Conservation (phyloP, 2,329 filamentous ascomycete species). For the Drechslerella stenobrocha region DNA sequence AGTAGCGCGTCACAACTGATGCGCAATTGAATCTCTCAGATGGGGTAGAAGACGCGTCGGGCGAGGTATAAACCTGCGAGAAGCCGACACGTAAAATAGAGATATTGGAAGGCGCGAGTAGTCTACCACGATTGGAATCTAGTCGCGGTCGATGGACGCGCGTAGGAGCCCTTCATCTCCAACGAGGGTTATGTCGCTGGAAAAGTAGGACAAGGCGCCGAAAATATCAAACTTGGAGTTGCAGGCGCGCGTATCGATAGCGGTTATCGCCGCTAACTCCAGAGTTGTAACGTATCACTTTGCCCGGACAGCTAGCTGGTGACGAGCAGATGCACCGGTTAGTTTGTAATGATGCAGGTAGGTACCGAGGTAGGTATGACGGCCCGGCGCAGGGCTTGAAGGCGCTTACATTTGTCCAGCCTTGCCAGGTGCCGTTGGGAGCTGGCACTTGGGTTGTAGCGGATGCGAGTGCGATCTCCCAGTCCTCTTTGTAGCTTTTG, state of each 20-base stretch:
- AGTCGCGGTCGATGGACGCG: conserved; percentile 19
- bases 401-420: background rate
- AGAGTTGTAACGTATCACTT: too few relatives aligned
- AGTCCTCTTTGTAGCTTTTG: background rate
- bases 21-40: too few relatives aligned
- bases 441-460: background rate
- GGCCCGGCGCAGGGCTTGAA: background rate
- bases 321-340: too few relatives aligned
- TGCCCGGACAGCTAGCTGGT: too few relatives aligned
- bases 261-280: background rate
- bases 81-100: too few relatives aligned
- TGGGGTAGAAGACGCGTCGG: too few relatives aligned
- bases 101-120: too few relatives aligned
- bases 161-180: conserved; percentile 41
- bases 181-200: conserved; percentile 3
- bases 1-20: background rate
- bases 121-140: conserved; percentile 25
- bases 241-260: background rate
- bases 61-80: too few relatives aligned
- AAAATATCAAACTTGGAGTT: conserved; percentile 1
- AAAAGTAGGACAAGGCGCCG: background rate
- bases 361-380: too few relatives aligned
- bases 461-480: conserved; percentile 6
- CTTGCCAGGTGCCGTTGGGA: background rate
- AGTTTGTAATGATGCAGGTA: too few relatives aligned